Evolutionary conservation across 179 eudicot genomes (phyloP), one percentile per base, ranked within the genome.

Genomic region (Beta lomatogona): DNA sequence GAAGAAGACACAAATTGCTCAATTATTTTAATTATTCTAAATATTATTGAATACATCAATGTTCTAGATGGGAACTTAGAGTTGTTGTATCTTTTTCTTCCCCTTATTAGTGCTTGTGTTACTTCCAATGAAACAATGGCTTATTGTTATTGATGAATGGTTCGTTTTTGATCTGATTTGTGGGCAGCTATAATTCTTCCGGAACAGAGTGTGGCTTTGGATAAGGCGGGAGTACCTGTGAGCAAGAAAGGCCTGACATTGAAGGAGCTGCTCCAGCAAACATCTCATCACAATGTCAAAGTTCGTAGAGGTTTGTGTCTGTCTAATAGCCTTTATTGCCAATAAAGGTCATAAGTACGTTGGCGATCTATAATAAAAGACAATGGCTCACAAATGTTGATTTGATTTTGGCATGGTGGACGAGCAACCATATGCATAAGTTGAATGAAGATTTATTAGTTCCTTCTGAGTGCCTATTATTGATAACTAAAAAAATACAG

Each of bases 191-290:
- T 95, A 45, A 81, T 93, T 75, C 97, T 95, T 76, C 99, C 97
- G 50, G 98, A 95, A 84, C 99, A 95, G 87, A 95, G 95, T 85
- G 88, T 95, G 73, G 99, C 91, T 21, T 87, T 97, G 31, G 95
- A 95, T 70, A 95, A 94, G 84, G 85, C 86, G 19, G 98, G 99
- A 54, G 86, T 94, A 74, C 93, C 97, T 22, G 88, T 92, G 87
- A 95, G 94, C 88, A 95, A 86, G 82, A 95, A 94, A 81, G 99
- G 99, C 6, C 87, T 94, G 84, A 93, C 99, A 50, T 83, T 95
- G 80, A 95, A 92, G 87, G 98, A 95, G 91, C 89, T 95, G 84
- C 93, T 95, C 77, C 99, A 95, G 74, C 98, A 95, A 71, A 86
- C 99, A 67, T 92, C 98, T 77, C 99, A 95, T 87, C 91, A 95